Evolutionary conservation across 164 flowering plant species (phyloP).

Genomic region (Dillenia suffruticosa): DNA sequence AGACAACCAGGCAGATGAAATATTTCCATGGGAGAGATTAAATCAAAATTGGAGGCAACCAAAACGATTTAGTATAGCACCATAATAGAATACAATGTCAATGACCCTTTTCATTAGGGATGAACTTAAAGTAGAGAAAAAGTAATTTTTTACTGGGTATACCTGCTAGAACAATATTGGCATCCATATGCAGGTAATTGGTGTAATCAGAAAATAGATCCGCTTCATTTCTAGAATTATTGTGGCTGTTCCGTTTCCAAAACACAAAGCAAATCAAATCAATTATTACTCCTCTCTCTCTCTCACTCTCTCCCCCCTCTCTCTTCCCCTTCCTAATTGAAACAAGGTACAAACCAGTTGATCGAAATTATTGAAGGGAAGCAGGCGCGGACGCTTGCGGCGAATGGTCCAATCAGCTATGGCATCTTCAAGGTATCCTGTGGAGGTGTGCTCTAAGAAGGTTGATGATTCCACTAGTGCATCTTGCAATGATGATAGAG

Average conservation of each 20-base stretch:
- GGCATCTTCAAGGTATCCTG: conserved; percentile 38
- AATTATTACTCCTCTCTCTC: neutral
- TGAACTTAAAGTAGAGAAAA: too few species aligned
- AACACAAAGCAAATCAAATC: neutral
- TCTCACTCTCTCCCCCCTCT: neutral
- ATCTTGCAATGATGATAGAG: neutral
- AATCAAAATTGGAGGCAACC: too few species aligned
- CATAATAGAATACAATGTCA: too few species aligned
- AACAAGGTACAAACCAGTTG: neutral
- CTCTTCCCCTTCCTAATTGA: too few species aligned
- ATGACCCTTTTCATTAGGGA: too few species aligned
- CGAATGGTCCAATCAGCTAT: conserved; percentile 19
- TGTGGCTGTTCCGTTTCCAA: conserved; percentile 10
- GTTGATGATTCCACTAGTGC: conserved; percentile 7
- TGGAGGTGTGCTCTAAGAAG: conserved; percentile 9
- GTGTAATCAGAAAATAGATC: too few species aligned
- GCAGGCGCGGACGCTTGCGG: conserved; percentile 16
- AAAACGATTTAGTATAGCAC: too few species aligned
- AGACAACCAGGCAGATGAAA: too few species aligned
- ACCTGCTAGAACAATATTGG: too few species aligned
- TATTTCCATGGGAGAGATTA: too few species aligned
- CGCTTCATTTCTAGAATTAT: neutral
- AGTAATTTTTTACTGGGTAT: too few species aligned
- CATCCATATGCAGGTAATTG: too few species aligned
- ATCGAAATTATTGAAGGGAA: conserved; percentile 1